A percentile compares a stretch with the other conserved stretches of the same genome.
phyloP scores from a whole-genome alignment of 352 stramenopile species.

The Phytophthora syringae region DNA sequence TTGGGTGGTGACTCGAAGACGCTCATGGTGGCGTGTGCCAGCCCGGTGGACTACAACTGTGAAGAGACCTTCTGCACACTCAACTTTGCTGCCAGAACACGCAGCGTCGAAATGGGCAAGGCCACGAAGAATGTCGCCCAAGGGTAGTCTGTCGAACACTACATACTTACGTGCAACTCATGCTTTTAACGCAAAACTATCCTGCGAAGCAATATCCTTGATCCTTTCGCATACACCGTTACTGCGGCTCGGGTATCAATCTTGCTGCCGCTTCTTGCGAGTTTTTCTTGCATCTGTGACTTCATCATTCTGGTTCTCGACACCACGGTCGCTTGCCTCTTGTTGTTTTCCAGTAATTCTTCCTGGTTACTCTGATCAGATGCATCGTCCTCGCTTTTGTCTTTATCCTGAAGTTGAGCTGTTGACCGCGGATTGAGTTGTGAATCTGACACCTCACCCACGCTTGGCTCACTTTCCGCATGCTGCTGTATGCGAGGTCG shows the following conservation, averaged over 20 bases:
- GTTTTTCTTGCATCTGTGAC: constrained; percentile 45
- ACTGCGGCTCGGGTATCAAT: constrained; percentile 8
- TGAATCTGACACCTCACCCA: background rate
- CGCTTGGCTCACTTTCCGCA: constrained; percentile 3
- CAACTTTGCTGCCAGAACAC: constrained; percentile 89
- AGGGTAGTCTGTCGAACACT: constrained; percentile 13
- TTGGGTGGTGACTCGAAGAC: constrained; percentile 93
- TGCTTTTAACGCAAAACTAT: constrained; percentile 10
- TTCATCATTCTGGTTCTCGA: constrained; percentile 6
- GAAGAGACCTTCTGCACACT: constrained; percentile 94
- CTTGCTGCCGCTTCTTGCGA: constrained; percentile 35
- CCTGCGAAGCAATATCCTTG: constrained; percentile 24
- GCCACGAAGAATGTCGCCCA: constrained; percentile 84
- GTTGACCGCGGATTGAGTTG: background rate
- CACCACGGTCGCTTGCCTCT: constrained; percentile 3
- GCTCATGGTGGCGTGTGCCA: constrained; percentile 93
- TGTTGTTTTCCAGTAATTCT: background rate
- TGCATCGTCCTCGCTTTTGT: constrained; percentile 13
- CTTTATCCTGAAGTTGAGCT: constrained; percentile 16
- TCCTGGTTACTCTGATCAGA: constrained; percentile 11
- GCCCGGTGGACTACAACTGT: constrained; percentile 91
- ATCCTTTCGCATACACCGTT: constrained; percentile 15
- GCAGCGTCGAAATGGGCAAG: constrained; percentile 92
- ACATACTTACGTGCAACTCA: constrained; percentile 3
- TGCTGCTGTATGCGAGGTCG: constrained; percentile 13